These are phyloP conservation scores for Lipomyces chichibuensis DNA, from an alignment of 805 yeast genomes.

Conservation along the genomic window DNA sequence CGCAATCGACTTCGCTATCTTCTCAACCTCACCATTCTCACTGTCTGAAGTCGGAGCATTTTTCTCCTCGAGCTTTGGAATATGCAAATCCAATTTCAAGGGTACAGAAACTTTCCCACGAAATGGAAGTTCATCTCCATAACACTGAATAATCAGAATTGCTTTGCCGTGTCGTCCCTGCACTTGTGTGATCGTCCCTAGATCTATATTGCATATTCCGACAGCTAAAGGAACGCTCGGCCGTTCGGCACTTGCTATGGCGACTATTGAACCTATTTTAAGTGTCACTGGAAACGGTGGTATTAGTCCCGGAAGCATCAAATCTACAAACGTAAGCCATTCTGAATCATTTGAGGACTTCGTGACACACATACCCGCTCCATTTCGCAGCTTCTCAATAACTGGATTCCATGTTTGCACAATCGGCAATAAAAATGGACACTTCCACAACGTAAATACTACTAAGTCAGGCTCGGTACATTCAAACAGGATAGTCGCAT, in stretches of 20 bases:
- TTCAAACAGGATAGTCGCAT: not conserved
- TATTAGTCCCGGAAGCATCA: conserved; percentile 51
- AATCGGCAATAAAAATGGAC: conserved; percentile 66
- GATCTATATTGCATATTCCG: conserved; percentile 60
- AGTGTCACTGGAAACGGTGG: conserved; percentile 59
- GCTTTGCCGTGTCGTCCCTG: conserved; percentile 75
- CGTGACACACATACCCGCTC: conserved; percentile 57
- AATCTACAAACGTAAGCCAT: conserved; percentile 37
- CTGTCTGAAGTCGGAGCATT: conserved; percentile 28
- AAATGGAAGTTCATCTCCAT: conserved; percentile 65
- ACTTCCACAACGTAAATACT: conserved; percentile 69
- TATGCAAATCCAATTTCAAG: conserved; percentile 40
- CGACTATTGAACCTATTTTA: conserved; percentile 64
- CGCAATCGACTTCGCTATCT: conserved; percentile 5
- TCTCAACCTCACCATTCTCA: conserved; percentile 17
- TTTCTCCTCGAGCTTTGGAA: conserved; percentile 31
- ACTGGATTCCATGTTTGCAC: conserved; percentile 76
- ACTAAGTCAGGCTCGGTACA: not conserved
- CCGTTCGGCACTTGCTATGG: conserved; percentile 60
- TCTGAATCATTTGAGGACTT: not conserved
- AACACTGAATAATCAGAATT: conserved; percentile 67
- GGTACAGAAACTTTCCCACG: conserved; percentile 53
- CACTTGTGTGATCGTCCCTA: conserved; percentile 47
- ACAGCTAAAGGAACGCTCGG: conserved; percentile 73
- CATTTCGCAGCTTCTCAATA: conserved; percentile 66